Evolutionary conservation across 2,329 filamentous ascomycete species (phyloP).

Genomic region (Epichloe scottii): DNA sequence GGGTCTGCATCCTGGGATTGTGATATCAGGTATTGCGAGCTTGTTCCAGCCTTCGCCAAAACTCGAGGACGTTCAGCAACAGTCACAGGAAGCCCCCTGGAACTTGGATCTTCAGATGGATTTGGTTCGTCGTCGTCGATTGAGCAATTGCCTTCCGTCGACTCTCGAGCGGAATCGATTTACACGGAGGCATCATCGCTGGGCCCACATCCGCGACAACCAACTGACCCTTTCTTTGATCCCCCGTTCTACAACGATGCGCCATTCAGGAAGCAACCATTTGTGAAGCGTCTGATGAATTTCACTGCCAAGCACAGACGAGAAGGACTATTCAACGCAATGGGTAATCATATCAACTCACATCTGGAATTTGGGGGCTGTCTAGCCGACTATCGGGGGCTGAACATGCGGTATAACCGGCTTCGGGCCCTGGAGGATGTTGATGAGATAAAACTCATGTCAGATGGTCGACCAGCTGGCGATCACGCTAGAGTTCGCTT

Average conservation of each 20-base stretch:
- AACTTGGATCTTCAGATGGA: not conserved
- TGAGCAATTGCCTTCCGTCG: slow-evolving; percentile 9
- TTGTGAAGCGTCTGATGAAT: slow-evolving; percentile 55
- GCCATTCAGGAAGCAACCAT: slow-evolving; percentile 53
- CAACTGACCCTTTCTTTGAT: slow-evolving; percentile 56
- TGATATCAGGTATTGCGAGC: slow-evolving; percentile 69
- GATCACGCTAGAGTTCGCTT: slow-evolving; percentile 53
- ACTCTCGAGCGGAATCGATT: slow-evolving; percentile 4
- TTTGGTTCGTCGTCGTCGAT: slow-evolving; percentile 8
- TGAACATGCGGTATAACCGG: slow-evolving; percentile 57
- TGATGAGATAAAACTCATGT: slow-evolving; percentile 34
- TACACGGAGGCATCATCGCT: not conserved
- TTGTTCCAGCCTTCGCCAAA: slow-evolving; percentile 46
- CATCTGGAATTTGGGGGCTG: slow-evolving; percentile 76
- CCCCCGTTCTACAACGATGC: slow-evolving; percentile 66
- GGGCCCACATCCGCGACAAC: slow-evolving; percentile 6
- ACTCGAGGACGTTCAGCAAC: slow-evolving; percentile 3
- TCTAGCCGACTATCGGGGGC: slow-evolving; percentile 60
- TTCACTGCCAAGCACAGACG: slow-evolving; percentile 70
- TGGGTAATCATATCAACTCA: slow-evolving; percentile 61
- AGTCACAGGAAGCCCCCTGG: not conserved
- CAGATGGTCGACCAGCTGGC: slow-evolving; percentile 7
- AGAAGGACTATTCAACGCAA: slow-evolving; percentile 56
- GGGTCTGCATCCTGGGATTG: slow-evolving; percentile 78
- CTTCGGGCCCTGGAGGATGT: slow-evolving; percentile 62